These are phyloP conservation scores for Nicotiana otophora DNA, from an alignment of 257 asterid species.

Conservation along the genomic window DNA sequence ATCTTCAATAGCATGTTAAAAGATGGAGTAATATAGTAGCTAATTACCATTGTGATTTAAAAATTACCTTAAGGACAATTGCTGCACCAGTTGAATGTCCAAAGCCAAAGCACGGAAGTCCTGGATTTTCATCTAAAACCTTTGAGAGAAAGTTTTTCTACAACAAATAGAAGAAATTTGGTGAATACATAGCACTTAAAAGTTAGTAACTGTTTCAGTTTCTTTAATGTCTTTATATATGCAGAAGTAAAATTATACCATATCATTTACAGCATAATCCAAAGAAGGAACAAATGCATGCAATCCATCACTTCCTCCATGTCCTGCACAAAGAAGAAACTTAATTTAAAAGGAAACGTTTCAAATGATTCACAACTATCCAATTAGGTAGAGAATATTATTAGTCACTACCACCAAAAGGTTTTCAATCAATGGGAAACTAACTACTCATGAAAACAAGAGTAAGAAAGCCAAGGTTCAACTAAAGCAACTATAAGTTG, in stretches of 20 bases:
- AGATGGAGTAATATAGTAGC: not conserved
- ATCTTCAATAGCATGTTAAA: not conserved
- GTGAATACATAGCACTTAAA: not conserved
- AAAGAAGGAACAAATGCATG: conserved; percentile 88
- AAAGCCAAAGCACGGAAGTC: conserved; percentile 66
- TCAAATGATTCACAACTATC: not conserved
- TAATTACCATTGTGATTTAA: not conserved
- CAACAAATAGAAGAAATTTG: not conserved
- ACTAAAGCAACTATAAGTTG: too few relatives aligned
- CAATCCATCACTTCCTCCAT: conserved; percentile 93
- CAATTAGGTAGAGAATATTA: not conserved
- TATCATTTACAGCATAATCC: conserved; percentile 64
- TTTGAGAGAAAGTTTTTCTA: conserved; percentile 62
- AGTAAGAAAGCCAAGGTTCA: too few relatives aligned
- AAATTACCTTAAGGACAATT: not conserved
- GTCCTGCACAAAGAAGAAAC: conserved; percentile 44
- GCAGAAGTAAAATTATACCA: conserved; percentile 32
- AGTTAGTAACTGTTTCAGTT: not conserved
- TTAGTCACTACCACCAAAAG: too few relatives aligned
- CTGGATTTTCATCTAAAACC: conserved; percentile 58
- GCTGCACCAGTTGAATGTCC: not conserved
- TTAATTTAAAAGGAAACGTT: not conserved
- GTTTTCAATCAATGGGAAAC: not conserved
- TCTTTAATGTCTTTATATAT: not conserved
- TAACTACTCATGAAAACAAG: too few relatives aligned